Conservation (phyloP, 2,329 filamentous ascomycete genomes). For the Monilinia polystroma region DNA sequence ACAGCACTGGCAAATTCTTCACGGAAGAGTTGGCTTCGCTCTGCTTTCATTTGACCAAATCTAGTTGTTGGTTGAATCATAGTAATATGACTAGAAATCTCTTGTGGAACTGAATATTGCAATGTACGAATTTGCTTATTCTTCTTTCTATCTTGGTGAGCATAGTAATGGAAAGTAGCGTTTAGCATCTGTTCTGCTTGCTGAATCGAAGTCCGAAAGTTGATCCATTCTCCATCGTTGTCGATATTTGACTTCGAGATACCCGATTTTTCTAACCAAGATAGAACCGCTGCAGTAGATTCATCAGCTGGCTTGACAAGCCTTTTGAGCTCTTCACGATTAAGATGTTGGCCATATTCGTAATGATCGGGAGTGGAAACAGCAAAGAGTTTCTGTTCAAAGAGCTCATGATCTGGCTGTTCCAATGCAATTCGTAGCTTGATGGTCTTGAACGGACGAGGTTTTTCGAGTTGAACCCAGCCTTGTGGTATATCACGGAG, state of each 20-base stretch:
- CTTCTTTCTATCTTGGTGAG: conserved; percentile 43
- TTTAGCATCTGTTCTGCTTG: conserved; percentile 38
- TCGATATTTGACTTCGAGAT: conserved; percentile 48
- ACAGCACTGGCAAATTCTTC: conserved; percentile 26
- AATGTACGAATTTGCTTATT: conserved; percentile 50
- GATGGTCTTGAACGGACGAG: conserved; percentile 27
- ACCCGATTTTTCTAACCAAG: conserved; percentile 55
- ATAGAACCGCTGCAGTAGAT: conserved; percentile 51
- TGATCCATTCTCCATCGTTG: conserved; percentile 54
- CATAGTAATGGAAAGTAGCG: conserved; percentile 42
- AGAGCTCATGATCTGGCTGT: conserved; percentile 47
- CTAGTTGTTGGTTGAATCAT: conserved; percentile 48
- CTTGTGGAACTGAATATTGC: conserved; percentile 44
- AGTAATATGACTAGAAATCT: conserved; percentile 42
- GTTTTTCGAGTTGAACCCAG: conserved; percentile 31
- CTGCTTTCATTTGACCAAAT: conserved; percentile 46
- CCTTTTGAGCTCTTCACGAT: conserved; percentile 50
- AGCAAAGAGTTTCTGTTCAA: conserved; percentile 45
- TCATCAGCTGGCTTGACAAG: conserved; percentile 53
- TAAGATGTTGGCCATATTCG: conserved; percentile 55
- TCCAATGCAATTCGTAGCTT: conserved; percentile 39
- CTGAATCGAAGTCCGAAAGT: conserved; percentile 34
- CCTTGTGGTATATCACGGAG: conserved; percentile 31
- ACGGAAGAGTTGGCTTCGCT: conserved; percentile 34
- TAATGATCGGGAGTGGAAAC: conserved; percentile 48